Conservation (phyloP, 495 filamentous ascomycete genomes). For the Aspergillus ellipticus region DNA sequence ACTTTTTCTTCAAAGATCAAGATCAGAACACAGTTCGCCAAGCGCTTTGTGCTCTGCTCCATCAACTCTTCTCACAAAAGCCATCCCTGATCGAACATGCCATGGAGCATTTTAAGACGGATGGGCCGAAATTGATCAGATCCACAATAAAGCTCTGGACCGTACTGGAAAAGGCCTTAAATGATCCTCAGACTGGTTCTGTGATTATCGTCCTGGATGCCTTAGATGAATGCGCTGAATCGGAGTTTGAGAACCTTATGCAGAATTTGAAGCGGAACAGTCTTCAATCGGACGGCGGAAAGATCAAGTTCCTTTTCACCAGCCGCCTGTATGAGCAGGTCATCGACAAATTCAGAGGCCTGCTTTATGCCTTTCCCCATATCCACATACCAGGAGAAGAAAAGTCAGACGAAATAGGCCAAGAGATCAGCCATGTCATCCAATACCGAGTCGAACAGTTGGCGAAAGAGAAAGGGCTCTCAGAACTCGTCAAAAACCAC, state of each 20-base stretch:
- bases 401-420: constrained; percentile 30
- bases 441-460: constrained; percentile 23
- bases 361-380: constrained; percentile 8
- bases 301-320: constrained; percentile 28
- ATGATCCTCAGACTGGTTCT: neutral
- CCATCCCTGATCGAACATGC: too few species aligned
- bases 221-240: neutral
- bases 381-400: constrained; percentile 17
- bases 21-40: too few species aligned
- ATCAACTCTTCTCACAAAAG: too few species aligned
- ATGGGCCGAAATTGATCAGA: too few species aligned
- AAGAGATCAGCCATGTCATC: constrained; percentile 44
- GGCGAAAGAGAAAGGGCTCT: constrained; percentile 16
- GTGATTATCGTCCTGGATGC: neutral
- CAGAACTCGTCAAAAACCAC: constrained; percentile 7
- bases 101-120: too few species aligned
- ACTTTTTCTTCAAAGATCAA: too few species aligned
- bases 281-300: too few species aligned
- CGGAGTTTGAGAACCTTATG: too few species aligned
- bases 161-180: too few species aligned
- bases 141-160: too few species aligned
- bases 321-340: constrained; percentile 29
- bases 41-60: too few species aligned
- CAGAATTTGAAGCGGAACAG: too few species aligned
- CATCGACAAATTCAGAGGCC: constrained; percentile 2